Evolutionary conservation across 495 filamentous ascomycete genomes (phyloP), one percentile per base, ranked within the genome.

Genomic region (Glonium stellatum): DNA sequence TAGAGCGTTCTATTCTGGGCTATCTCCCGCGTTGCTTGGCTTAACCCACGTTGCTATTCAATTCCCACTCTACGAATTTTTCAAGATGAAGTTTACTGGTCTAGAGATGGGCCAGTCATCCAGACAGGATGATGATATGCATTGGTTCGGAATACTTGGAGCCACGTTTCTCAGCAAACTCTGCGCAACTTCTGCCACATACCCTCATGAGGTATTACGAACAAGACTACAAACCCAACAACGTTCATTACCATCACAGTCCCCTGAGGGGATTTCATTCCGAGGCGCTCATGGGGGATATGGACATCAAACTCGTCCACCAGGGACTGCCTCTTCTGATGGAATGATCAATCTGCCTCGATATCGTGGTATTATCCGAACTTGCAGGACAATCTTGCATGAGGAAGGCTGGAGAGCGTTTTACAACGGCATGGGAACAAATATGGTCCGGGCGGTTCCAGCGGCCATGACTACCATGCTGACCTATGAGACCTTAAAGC

Each of bases 341-440:
- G 80, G 81, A 19, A 80, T 81, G 78, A 73, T 72, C 23, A 80
- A 79, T 51, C 63, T 75, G 36, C 87, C 88, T 23, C 85, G 89
- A 54, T 97, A 97, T 71, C 78, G 75, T 59, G 93, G 93, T 27
- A 80, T 95, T 31, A 65, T 91, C n/a, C 84, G 82, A 66, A 97
- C 92, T 4, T 88, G 84, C 69, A 82, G 84, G 63, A 90, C 85
- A 2, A 97, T 99, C 49, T 71, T 95, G 36, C 75, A 78, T 22
- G 93, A 99, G 72, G 93, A 99, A 72, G 93, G 93, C 1, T 96
- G 95, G 91, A 79, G 87, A 52, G 95, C 91, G 6, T 97, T 99
- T 70, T 99, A 99, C 70, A 90, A 90, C 21, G 93, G 93, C 27
- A 95, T 99, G 82, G 95, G 93, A 37, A 96, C 92, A 36, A 99